A percentile compares a stretch with the other conserved stretches of the same genome.
Evolutionary conservation across 768 basidiomycete genomes (phyloP).

Genomic region (Trametes coccinea): DNA sequence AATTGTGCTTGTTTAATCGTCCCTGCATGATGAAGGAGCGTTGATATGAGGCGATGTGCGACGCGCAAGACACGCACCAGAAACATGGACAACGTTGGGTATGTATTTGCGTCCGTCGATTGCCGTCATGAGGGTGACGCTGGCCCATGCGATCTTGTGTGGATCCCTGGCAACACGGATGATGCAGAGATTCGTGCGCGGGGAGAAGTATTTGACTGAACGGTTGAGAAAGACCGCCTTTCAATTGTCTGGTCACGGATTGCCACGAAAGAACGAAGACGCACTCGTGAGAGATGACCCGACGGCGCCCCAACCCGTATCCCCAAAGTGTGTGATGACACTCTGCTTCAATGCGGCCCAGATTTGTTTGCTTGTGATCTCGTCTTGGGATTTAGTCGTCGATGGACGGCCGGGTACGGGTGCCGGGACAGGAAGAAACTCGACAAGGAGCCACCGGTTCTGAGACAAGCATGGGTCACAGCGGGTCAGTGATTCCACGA

Average conservation of each 20-base stretch:
- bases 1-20: slow-evolving; percentile 86
- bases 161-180: slow-evolving; percentile 84
- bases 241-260: too few species aligned
- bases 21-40: slow-evolving; percentile 43
- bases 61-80: slow-evolving; percentile 48
- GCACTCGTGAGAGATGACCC: slow-evolving; percentile 68
- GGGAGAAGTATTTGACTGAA: slow-evolving; percentile 87
- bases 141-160: slow-evolving; percentile 78
- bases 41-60: too few species aligned
- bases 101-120: slow-evolving; percentile 62
- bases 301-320: slow-evolving; percentile 84
- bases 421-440: slow-evolving; percentile 57
- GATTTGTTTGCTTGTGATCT: slow-evolving; percentile 63
- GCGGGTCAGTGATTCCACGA: too few species aligned
- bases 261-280: slow-evolving; percentile 22
- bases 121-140: slow-evolving; percentile 64
- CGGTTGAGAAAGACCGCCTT: too few species aligned
- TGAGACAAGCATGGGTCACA: slow-evolving; percentile 29
- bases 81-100: slow-evolving; percentile 78
- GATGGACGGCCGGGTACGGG: slow-evolving; percentile 8
- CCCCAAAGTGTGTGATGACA: slow-evolving; percentile 74
- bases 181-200: slow-evolving; percentile 80
- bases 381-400: slow-evolving; percentile 24
- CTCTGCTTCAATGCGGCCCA: slow-evolving; percentile 71
- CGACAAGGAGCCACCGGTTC: slow-evolving; percentile 90